These are phyloP conservation scores for Auricularia heimuer DNA, from an alignment of 768 basidiomycete genomes.

Conservation along the genomic window DNA sequence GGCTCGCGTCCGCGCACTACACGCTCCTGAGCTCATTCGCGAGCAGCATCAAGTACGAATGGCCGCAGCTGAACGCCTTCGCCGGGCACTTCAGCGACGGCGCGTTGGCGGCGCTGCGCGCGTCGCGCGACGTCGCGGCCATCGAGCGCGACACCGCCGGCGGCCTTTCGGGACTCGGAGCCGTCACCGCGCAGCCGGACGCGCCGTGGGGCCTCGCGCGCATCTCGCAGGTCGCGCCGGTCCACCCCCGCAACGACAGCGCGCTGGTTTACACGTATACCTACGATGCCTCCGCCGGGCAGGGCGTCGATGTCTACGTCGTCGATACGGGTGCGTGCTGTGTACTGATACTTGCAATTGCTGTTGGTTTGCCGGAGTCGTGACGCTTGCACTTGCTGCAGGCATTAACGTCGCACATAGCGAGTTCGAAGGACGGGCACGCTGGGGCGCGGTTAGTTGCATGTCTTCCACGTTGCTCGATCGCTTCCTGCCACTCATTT, in stretches of 20 bases:
- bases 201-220: conserved; percentile 5
- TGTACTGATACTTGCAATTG: neutral
- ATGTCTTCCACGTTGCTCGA: conserved; percentile 11
- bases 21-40: no score
- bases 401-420: conserved; percentile 11
- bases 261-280: conserved; percentile 21
- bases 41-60: no score
- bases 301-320: conserved; percentile 6
- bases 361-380: neutral
- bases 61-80: no score
- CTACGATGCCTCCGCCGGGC: neutral
- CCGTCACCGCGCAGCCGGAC: conserved; percentile 8
- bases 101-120: conserved; percentile 17
- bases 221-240: neutral
- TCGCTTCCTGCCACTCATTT: neutral
- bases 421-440: conserved; percentile 35
- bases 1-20: no score
- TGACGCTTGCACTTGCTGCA: neutral
- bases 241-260: neutral
- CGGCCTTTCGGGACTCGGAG: conserved; percentile 20
- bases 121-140: conserved; percentile 18
- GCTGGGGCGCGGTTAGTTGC: conserved; percentile 31
- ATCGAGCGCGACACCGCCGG: conserved; percentile 25
- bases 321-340: neutral
- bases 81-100: conserved; percentile 8